Base-by-base conservation (phyloP, 805 yeast genomes). In the Ogataea trehaloabstinens region DNA sequence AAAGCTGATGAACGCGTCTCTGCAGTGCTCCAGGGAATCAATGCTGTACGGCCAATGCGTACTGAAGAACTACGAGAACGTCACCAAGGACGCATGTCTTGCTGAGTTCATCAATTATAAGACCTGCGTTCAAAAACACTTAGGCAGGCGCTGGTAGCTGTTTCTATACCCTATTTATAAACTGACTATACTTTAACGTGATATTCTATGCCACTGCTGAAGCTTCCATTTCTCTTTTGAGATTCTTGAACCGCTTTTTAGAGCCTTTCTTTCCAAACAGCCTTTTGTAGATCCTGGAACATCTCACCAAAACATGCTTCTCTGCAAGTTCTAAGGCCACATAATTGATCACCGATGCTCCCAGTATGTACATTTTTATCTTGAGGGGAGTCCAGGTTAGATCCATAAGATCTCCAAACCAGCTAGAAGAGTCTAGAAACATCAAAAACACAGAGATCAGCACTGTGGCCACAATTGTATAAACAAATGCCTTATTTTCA, bases 351-450 rank as follows among this genome's bases (percentile, higher is more conserved):
- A 61, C 40, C 0, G 80, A 76, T 24, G 71, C 52, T 0, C 66
- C 27, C 11, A 77, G 28, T n/a, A 88, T 68, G n/a, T 70, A 52
- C 15, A 64, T 30, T 49, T 80, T 81, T 57, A 82, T 79, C 5
- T 58, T 46, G 2, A 41, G 32, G 0, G 85, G 67, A 22, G 84
- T 68, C 40, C 70, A 61, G 0, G 96, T 85, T 50, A 93, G 65
- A 53, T 89, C 93, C 78, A 93, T 81, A 45, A 86, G 63, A 3
- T 68, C 58, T 1, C 91, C 95, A 45, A 82, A 56, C 58, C 69
- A 59, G 1, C 81, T 67, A 10, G 70, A 67, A 3, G 77, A 71
- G 34, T 73, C 64, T 4, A 80, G 63, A 18, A 60, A 49, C 78
- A 90, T 82, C 48, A 88, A 63, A 3, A 60, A 37, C 0, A 71